Conservation (phyloP, 2,329 filamentous ascomycete genomes). For the Penicillium brevicompactum region DNA sequence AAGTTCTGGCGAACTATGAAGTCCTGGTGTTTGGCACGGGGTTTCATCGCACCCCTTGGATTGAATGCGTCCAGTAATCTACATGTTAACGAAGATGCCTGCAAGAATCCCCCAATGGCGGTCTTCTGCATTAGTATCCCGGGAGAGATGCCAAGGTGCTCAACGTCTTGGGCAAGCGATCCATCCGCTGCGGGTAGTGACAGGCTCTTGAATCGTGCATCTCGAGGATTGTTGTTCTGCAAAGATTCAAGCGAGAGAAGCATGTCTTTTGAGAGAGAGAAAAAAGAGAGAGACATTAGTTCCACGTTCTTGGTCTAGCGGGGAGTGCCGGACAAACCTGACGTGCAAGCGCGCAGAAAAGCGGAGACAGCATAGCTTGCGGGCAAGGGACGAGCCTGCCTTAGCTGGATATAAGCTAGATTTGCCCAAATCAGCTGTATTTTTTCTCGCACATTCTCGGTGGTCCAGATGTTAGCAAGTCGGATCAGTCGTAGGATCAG, state of each 20-base stretch:
- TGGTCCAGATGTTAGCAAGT: slow-evolving; percentile 46
- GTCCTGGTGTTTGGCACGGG: slow-evolving; percentile 17
- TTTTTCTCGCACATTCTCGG: slow-evolving; percentile 44
- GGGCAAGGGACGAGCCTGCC: slow-evolving; percentile 31
- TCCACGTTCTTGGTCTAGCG: not conserved
- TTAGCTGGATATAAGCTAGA: slow-evolving; percentile 36
- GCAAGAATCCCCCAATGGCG: slow-evolving; percentile 30
- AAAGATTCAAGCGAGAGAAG: slow-evolving; percentile 44
- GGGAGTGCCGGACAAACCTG: slow-evolving; percentile 35
- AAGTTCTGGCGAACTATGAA: slow-evolving; percentile 35
- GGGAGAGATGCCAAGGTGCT: slow-evolving; percentile 34
- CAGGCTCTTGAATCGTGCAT: slow-evolving; percentile 13
- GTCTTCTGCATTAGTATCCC: slow-evolving; percentile 29
- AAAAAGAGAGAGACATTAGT: slow-evolving; percentile 16
- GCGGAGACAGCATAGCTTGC: slow-evolving; percentile 32
- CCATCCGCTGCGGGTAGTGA: slow-evolving; percentile 30
- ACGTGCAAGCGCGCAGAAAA: slow-evolving; percentile 38
- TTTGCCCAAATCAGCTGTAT: slow-evolving; percentile 39
- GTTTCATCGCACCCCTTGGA: slow-evolving; percentile 13
- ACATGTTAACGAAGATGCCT: slow-evolving; percentile 27
- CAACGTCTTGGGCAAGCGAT: slow-evolving; percentile 31
- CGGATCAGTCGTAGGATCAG: slow-evolving; percentile 56
- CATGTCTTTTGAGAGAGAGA: slow-evolving; percentile 42
- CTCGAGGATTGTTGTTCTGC: slow-evolving; percentile 15
- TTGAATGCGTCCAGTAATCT: slow-evolving; percentile 35